phyloP scores from a whole-genome alignment of 2,329 filamentous ascomycete species.

The Xylaria sp. region DNA sequence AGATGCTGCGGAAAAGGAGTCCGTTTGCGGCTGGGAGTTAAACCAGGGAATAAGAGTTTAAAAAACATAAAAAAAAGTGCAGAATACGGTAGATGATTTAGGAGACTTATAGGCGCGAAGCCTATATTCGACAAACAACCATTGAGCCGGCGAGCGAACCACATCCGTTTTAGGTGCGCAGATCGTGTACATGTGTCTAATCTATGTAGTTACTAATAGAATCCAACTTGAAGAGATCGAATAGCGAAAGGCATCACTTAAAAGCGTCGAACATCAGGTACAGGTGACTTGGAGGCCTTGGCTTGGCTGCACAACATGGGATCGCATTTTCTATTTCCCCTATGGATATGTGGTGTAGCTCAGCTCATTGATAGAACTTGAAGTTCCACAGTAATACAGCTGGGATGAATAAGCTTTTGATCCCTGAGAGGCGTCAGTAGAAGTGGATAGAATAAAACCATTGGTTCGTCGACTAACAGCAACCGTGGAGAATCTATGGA shows the following conservation, averaged over 20 bases:
- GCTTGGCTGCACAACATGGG: conserved; percentile 1
- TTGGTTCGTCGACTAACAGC: conserved; percentile 11
- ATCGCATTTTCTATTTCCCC: conserved; percentile 9
- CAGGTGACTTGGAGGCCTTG: background rate
- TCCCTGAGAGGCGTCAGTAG: background rate
- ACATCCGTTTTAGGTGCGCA: background rate
- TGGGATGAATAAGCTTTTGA: background rate
- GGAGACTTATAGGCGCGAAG: background rate
- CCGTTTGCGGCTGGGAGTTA: conserved; percentile 46
- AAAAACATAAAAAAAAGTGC: too few relatives aligned
- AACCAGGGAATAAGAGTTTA: background rate
- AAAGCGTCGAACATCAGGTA: background rate
- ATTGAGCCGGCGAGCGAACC: background rate
- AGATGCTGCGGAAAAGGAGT: conserved; percentile 50
- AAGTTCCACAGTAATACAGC: background rate
- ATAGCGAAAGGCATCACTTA: background rate
- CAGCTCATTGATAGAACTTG: background rate
- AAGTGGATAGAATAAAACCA: background rate
- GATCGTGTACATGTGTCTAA: background rate
- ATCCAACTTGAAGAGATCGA: background rate
- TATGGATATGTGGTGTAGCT: background rate
- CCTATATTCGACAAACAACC: background rate
- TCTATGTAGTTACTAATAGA: background rate
- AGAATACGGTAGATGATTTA: background rate
- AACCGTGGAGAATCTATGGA: conserved; percentile 23